Percentiles rank a stretch among this genome's conserved stretches.
Conservation (phyloP, 2,329 filamentous ascomycete species). For the Arachnomyces sp. region DNA sequence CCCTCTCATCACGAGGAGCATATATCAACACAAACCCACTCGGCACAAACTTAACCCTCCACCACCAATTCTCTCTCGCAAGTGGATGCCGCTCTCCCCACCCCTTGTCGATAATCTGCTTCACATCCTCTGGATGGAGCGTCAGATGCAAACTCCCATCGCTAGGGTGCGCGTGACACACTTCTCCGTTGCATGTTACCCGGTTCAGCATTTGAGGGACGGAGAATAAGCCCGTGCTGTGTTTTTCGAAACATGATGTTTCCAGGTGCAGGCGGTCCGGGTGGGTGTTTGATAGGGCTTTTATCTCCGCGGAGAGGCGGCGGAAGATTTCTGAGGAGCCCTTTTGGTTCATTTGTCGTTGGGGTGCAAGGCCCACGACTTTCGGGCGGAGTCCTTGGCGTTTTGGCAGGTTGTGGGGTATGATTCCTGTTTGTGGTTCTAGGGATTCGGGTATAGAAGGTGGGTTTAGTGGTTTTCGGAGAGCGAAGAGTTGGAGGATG, state of each 20-base stretch:
- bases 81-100: conserved; percentile 66
- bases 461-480: conserved; percentile 62
- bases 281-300: conserved; percentile 42
- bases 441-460: conserved; percentile 46
- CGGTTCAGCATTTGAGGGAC: conserved; percentile 14
- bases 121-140: conserved; percentile 70
- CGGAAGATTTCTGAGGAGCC: conserved; percentile 48
- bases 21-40: conserved; percentile 75
- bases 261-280: conserved; percentile 51
- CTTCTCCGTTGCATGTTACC: conserved; percentile 56
- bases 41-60: conserved; percentile 62
- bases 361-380: conserved; percentile 71
- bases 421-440: conserved; percentile 52
- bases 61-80: conserved; percentile 52
- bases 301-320: conserved; percentile 48
- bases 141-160: conserved; percentile 74
- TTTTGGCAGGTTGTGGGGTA: conserved; percentile 51
- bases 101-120: conserved; percentile 61
- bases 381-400: conserved; percentile 58
- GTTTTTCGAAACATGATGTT: conserved; percentile 73
- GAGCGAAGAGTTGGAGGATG: conserved; percentile 61
- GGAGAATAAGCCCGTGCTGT: conserved; percentile 69
- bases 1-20: conserved; percentile 61
- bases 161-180: conserved; percentile 70
- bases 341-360: conserved; percentile 67